Evolutionary conservation across 768 basidiomycete genomes (phyloP).

Genomic region (Mycena vitilis): DNA sequence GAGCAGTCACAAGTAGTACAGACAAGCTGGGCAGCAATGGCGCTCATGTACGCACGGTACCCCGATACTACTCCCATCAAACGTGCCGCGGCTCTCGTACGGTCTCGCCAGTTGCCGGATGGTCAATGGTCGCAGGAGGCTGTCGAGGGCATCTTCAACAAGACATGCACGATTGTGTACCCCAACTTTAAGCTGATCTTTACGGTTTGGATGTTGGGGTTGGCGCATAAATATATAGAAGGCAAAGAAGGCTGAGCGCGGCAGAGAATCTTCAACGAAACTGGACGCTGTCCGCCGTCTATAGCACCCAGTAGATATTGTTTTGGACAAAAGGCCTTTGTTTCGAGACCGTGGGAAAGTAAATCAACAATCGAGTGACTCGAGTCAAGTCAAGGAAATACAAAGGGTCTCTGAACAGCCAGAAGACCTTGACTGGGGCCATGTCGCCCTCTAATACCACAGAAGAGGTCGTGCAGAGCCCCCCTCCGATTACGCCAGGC

Average conservation of each 20-base stretch:
- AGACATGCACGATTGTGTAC: slow-evolving; percentile 85
- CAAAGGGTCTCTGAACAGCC: not conserved
- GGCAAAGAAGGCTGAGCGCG: slow-evolving; percentile 30
- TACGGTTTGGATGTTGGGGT: slow-evolving; percentile 95
- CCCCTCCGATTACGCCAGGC: slow-evolving; percentile 76
- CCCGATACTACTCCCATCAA: slow-evolving; percentile 84
- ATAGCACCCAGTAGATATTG: not conserved
- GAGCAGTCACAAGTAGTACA: slow-evolving; percentile 88
- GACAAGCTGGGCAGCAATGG: slow-evolving; percentile 93
- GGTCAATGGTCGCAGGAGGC: slow-evolving; percentile 97
- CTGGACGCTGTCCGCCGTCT: too few relatives aligned
- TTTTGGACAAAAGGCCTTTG: too few relatives aligned
- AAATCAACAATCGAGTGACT: not conserved
- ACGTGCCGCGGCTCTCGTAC: slow-evolving; percentile 82
- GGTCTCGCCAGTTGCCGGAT: slow-evolving; percentile 89
- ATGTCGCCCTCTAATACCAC: slow-evolving; percentile 40
- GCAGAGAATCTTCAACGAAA: not conserved
- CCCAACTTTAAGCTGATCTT: slow-evolving; percentile 97
- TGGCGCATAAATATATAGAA: slow-evolving; percentile 79
- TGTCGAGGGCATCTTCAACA: slow-evolving; percentile 96
- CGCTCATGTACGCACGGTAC: slow-evolving; percentile 90
- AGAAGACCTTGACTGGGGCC: slow-evolving; percentile 2
- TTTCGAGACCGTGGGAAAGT: not conserved
- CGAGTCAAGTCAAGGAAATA: slow-evolving; percentile 15
- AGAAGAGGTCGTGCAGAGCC: slow-evolving; percentile 51